A percentile compares a stretch with the other conserved stretches of the same genome.
phyloP scores from a whole-genome alignment of 805 yeast species.

The Kuraishia cidri region DNA sequence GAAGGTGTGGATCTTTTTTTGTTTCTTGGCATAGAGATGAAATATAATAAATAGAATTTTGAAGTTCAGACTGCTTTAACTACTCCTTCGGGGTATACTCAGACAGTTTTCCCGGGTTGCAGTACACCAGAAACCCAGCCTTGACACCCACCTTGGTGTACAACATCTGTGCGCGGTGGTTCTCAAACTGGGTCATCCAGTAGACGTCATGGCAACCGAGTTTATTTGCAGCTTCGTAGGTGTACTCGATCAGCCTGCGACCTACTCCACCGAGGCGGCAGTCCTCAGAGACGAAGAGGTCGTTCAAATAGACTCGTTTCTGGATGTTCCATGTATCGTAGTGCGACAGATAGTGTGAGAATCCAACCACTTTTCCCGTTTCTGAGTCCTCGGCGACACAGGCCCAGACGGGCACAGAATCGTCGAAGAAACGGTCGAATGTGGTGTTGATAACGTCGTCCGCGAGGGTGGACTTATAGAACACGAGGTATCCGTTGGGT shows the following conservation, averaged over 20 bases:
- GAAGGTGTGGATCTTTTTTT: too few species aligned
- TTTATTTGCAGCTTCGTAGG: conserved; percentile 37
- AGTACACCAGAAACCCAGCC: conserved; percentile 27
- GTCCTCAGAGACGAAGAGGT: conserved; percentile 33
- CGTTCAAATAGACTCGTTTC: conserved; percentile 38
- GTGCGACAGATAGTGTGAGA: conserved; percentile 40
- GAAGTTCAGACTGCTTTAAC: too few species aligned
- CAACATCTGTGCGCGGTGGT: conserved; percentile 49
- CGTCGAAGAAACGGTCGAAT: conserved; percentile 36
- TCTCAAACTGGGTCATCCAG: conserved; percentile 44
- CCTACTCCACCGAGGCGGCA: conserved; percentile 39
- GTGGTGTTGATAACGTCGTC: conserved; percentile 25
- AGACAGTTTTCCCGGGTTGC: conserved; percentile 16
- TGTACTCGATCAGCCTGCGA: conserved; percentile 36
- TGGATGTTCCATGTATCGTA: conserved; percentile 39
- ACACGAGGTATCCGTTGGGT: conserved; percentile 27
- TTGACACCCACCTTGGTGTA: conserved; percentile 41
- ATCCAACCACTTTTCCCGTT: conserved; percentile 26
- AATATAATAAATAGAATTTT: too few species aligned
- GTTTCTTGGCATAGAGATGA: too few species aligned
- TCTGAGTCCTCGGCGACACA: conserved; percentile 32
- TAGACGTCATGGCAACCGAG: conserved; percentile 30
- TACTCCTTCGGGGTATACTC: too few species aligned
- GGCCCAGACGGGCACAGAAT: conserved; percentile 32
- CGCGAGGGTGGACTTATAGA: conserved; percentile 25